Percentiles rank a stretch among this genome's conserved stretches.
Evolutionary conservation across 192 early-diverging fungal species (phyloP).

Genomic region (Coemansia sp.): DNA sequence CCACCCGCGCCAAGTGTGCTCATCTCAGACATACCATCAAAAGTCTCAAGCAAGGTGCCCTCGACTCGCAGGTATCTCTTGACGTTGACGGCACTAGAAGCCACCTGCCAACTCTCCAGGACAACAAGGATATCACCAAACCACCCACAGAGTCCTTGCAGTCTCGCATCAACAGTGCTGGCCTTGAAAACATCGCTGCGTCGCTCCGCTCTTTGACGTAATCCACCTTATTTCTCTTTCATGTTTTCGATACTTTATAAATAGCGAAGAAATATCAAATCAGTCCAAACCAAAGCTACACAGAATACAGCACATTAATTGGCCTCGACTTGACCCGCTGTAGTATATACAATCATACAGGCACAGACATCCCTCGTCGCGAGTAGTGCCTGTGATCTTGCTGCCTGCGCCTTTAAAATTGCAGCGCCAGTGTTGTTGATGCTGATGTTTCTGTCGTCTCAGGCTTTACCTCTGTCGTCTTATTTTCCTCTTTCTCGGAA

Average conservation of each 20-base stretch:
- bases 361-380: neutral
- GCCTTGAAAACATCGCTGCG: constrained; percentile 1
- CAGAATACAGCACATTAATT: neutral
- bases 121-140: neutral
- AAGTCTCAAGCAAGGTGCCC: constrained; percentile 25
- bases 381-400: neutral
- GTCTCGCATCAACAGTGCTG: neutral
- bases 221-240: neutral
- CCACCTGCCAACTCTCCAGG: neutral
- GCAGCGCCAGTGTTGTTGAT: neutral
- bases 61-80: constrained; percentile 10
- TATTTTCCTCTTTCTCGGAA: neutral
- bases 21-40: constrained; percentile 24
- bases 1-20: constrained; percentile 24
- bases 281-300: no score
- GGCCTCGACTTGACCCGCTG: neutral
- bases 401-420: neutral
- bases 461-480: neutral
- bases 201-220: neutral
- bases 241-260: neutral
- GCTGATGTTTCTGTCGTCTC: neutral
- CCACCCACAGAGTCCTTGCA: neutral
- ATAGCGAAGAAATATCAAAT: no score
- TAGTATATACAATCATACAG: constrained; percentile 2
- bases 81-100: neutral